phyloP scores from a whole-genome alignment of 2,329 filamentous ascomycete genomes.

The Botrytis fabae region DNA sequence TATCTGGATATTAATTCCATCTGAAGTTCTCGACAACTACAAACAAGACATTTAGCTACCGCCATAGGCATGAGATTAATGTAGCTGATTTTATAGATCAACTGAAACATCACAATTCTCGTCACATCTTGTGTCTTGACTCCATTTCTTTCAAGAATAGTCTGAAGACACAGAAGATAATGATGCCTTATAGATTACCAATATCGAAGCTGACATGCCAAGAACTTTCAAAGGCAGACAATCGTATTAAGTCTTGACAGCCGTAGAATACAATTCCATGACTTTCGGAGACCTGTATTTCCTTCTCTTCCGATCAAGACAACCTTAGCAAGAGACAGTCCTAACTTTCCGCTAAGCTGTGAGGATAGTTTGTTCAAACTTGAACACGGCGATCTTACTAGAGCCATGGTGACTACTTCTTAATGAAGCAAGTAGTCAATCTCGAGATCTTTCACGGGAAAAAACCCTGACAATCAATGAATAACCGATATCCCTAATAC shows the following conservation, averaged over 20 bases:
- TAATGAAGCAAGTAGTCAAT: neutral
- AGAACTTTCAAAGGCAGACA: neutral
- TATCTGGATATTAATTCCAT: too few relatives aligned
- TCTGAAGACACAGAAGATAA: accelerated
- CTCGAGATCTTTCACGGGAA: neutral
- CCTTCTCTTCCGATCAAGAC: neutral
- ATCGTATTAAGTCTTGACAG: neutral
- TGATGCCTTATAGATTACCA: neutral
- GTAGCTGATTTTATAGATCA: too few relatives aligned
- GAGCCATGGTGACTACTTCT: neutral
- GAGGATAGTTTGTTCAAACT: neutral
- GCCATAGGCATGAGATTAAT: too few relatives aligned
- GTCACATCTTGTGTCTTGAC: too few relatives aligned
- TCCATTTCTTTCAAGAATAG: too few relatives aligned
- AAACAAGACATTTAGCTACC: too few relatives aligned
- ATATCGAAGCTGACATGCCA: neutral
- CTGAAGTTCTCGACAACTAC: too few relatives aligned
- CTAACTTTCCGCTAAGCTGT: neutral
- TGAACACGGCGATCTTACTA: neutral
- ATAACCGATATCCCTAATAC: too few relatives aligned
- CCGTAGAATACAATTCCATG: neutral
- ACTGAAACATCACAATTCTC: too few relatives aligned
- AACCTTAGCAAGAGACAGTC: neutral
- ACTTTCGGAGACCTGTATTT: neutral
- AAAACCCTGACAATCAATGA: neutral